Evolutionary conservation across 306 rosid genomes (phyloP), one percentile per base, ranked within the genome.

Genomic region (Corylus americana): DNA sequence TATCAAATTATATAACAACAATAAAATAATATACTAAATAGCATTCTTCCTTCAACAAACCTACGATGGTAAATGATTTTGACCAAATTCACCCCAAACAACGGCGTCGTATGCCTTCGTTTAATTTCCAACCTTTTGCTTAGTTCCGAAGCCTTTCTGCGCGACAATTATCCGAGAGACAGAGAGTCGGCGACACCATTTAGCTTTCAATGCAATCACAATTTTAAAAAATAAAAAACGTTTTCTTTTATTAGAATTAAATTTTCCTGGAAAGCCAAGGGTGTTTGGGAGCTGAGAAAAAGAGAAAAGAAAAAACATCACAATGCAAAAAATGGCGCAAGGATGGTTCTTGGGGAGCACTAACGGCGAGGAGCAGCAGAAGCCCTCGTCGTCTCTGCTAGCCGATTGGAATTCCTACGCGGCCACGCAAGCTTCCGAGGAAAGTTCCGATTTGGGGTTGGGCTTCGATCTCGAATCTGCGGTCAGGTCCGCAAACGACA

Each of bases 391-490:
- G 14, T 90, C 98, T 39, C 55, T 94, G 80, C 76, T 94, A 0
- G 83, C 92, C 42, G 92, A 91, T 74, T 94, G 98, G 98, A 94
- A 94, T 79, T 87, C 98, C 0, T 94, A 94, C 76, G 88, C 97
- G 29, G 90, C 95, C 4, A 27, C 92, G 0, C 97, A 91, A 54
- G 18, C 91, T 61, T 57, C 91, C 3, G 89, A 84, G 18, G 93
- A 87, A 2, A 7, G 66, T 71, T 78, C 96, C 68, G 70, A 71
- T 77, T 58, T 74, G 76, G 83, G 80, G 37, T 74, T 90, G 49
- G 86, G 90, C 11, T 92, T 94, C 84, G 98, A 94, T 87, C 92
- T 94, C 49, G 98, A 94, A 89, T 75, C 96, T 8, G 98, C 97
- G 1, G 97, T 90, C 81, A 91, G 98, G 58, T 90, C 98, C 16